These are phyloP conservation scores for Eucalyptus urophylla DNA, from an alignment of 345 rosid genomes.

Conservation along the genomic window DNA sequence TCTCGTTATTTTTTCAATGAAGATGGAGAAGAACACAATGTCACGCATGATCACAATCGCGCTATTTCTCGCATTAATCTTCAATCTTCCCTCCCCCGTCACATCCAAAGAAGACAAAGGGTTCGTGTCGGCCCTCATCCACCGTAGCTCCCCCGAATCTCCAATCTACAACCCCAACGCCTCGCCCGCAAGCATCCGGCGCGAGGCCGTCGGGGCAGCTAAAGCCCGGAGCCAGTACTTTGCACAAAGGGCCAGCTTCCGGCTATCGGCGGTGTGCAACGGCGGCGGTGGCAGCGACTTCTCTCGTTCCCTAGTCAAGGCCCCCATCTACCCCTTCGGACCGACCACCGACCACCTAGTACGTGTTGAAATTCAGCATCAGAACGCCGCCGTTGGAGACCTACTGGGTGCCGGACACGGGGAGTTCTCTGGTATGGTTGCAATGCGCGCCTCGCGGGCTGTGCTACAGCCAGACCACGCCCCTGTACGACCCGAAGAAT, in stretches of 20 bases:
- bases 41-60: neutral
- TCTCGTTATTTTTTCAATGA: neutral
- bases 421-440: neutral
- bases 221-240: neutral
- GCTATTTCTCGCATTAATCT: neutral
- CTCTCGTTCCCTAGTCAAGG: neutral
- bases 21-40: neutral
- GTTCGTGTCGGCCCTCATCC: neutral
- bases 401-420: neutral
- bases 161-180: neutral
- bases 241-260: neutral
- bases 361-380: neutral
- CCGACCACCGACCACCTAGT: neutral
- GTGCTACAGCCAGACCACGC: neutral
- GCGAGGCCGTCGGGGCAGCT: neutral
- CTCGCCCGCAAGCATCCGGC: neutral
- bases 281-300: rapidly evolving
- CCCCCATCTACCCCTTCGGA: neutral
- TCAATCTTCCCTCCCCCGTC: neutral
- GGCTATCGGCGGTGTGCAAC: rapidly evolving
- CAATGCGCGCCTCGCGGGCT: neutral
- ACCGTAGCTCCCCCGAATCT: constrained; percentile 4
- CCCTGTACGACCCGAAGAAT: neutral
- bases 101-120: neutral
- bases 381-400: neutral